phyloP scores from a whole-genome alignment of 306 rosid species.

The Glycine tomentella region DNA sequence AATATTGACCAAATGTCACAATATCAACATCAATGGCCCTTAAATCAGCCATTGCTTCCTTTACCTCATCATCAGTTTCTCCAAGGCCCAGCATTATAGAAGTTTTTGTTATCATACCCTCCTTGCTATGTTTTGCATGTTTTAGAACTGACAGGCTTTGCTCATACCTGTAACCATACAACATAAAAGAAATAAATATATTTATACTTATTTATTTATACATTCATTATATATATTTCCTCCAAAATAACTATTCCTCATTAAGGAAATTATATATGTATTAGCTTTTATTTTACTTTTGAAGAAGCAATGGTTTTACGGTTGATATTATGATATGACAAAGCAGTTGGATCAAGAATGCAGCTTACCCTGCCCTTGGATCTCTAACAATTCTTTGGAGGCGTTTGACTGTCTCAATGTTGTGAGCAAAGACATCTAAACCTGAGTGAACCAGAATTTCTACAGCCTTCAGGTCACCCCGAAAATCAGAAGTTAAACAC shows the following conservation, averaged over 20 bases:
- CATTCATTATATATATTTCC: not conserved
- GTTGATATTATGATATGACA: constrained; percentile 8
- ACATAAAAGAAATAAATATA: constrained; percentile 37
- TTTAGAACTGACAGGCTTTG: constrained; percentile 87
- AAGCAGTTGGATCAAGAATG: constrained; percentile 20
- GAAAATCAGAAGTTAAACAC: constrained; percentile 95
- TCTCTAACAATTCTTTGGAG: constrained; percentile 96
- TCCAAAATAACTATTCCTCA: not conserved
- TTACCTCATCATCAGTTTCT: constrained; percentile 89
- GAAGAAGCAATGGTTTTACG: constrained; percentile 12
- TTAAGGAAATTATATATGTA: not conserved
- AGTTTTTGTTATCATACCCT: constrained; percentile 92
- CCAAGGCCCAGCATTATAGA: constrained; percentile 99
- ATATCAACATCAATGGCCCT: constrained; percentile 90
- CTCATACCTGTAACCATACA: constrained; percentile 69
- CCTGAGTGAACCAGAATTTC: constrained; percentile 81
- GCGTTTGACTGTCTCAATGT: constrained; percentile 92
- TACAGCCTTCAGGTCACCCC: constrained; percentile 86
- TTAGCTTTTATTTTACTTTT: not conserved
- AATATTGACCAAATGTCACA: constrained; percentile 94
- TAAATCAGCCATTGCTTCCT: constrained; percentile 79
- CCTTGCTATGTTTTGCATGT: constrained; percentile 82
- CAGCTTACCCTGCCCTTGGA: constrained; percentile 94
- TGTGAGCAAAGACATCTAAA: constrained; percentile 97
- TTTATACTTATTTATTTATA: not conserved